A percentile compares a stretch with the other conserved stretches of the same genome.
phyloP scores from a whole-genome alignment of 257 asterid species.

The Asclepias syriaca region DNA sequence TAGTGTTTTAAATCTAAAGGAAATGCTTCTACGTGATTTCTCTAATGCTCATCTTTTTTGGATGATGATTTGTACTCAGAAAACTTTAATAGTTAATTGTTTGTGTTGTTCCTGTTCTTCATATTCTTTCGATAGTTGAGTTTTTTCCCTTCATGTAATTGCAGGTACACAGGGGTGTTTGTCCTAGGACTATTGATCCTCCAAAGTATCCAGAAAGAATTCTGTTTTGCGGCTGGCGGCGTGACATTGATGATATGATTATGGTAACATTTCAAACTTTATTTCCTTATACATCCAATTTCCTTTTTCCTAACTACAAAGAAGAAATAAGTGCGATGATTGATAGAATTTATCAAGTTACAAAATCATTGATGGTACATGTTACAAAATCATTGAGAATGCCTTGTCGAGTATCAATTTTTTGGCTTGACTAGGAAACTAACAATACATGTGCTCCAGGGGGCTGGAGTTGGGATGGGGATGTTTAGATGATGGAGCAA shows the following conservation, averaged over 20 bases:
- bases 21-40: background rate
- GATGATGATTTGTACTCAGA: background rate
- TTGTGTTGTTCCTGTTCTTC: background rate
- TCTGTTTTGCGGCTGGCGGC: slow-evolving; percentile 96
- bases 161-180: slow-evolving; percentile 63
- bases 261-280: slow-evolving; percentile 43
- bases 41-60: background rate
- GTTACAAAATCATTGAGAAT: background rate
- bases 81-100: background rate
- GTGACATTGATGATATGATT: slow-evolving; percentile 97
- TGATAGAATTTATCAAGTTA: background rate
- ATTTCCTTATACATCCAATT: no score
- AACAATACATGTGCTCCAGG: background rate
- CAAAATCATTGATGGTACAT: background rate
- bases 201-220: slow-evolving; percentile 91
- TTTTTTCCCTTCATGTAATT: slow-evolving; percentile 10
- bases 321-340: background rate
- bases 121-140: background rate
- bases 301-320: background rate
- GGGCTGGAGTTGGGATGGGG: background rate
- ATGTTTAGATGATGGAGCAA: background rate
- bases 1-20: background rate
- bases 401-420: background rate
- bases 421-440: background rate
- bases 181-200: slow-evolving; percentile 67